Conservation (phyloP, 495 filamentous ascomycete species). For the Aspergillus saccharolyticus region DNA sequence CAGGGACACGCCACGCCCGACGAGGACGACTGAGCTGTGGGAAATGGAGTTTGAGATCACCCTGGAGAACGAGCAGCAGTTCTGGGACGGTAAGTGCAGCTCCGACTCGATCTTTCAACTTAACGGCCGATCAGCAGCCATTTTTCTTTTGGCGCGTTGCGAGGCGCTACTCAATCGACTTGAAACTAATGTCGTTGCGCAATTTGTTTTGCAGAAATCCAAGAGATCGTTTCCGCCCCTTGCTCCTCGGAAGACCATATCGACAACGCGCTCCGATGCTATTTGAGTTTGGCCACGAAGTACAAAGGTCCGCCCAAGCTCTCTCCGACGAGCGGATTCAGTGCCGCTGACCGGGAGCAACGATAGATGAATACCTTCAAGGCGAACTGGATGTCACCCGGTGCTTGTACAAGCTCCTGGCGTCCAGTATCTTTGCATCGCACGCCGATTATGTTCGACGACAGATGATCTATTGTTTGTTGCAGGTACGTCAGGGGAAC, state of each 20-base stretch:
- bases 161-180: not conserved
- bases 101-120: slow-evolving; percentile 4
- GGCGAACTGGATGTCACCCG: slow-evolving; percentile 79
- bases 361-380: slow-evolving; percentile 68
- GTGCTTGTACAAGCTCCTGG: slow-evolving; percentile 76
- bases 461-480: slow-evolving; percentile 85
- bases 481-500: slow-evolving; percentile 57
- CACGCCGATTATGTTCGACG: slow-evolving; percentile 84
- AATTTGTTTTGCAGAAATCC: slow-evolving; percentile 57
- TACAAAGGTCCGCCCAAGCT: slow-evolving; percentile 66
- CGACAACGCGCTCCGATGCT: slow-evolving; percentile 80
- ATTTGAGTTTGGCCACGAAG: slow-evolving; percentile 70
- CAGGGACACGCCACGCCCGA: slow-evolving; percentile 29
- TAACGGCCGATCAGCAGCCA: no score
- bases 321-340: not conserved
- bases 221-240: slow-evolving; percentile 66
- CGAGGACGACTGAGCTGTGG: slow-evolving; percentile 39
- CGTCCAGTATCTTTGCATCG: slow-evolving; percentile 64
- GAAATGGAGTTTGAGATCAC: slow-evolving; percentile 56
- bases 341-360: not conserved
- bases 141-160: no score
- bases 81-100: slow-evolving; percentile 74
- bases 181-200: slow-evolving; percentile 1
- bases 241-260: slow-evolving; percentile 74
- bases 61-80: slow-evolving; percentile 83